Conservation (phyloP, 306 rosid genomes). For the Rosa chinensis region DNA sequence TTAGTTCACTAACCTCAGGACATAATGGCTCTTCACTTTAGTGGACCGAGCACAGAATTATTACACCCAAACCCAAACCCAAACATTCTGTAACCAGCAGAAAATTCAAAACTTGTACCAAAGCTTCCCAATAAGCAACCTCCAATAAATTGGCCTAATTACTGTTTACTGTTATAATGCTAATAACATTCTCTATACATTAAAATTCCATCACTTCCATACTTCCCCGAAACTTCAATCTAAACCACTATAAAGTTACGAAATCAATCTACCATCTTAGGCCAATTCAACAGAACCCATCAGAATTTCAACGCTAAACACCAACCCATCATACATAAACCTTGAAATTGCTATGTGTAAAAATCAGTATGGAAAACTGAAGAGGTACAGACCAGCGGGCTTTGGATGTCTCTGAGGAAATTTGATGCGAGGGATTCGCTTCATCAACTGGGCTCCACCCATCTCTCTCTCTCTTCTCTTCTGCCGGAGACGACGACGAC, state of each 20-base stretch:
- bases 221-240: neutral
- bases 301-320: neutral
- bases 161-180: neutral
- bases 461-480: slow-evolving; percentile 22
- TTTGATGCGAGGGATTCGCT: slow-evolving; percentile 76
- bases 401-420: slow-evolving; percentile 60
- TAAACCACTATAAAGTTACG: no score
- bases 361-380: neutral
- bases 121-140: neutral
- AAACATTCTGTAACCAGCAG: neutral
- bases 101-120: neutral
- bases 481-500: neutral
- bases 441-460: slow-evolving; percentile 60
- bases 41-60: neutral
- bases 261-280: neutral
- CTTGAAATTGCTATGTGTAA: no score
- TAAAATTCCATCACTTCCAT: neutral
- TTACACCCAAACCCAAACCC: neutral
- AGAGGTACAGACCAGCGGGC: slow-evolving; percentile 34
- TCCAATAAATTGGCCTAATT: neutral
- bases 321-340: neutral
- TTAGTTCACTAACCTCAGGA: neutral
- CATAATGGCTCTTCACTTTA: neutral
- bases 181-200: neutral
- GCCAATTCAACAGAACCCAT: slow-evolving; percentile 8